phyloP scores from a whole-genome alignment of 2,329 filamentous ascomycete genomes.

The Fusarium multiceps region DNA sequence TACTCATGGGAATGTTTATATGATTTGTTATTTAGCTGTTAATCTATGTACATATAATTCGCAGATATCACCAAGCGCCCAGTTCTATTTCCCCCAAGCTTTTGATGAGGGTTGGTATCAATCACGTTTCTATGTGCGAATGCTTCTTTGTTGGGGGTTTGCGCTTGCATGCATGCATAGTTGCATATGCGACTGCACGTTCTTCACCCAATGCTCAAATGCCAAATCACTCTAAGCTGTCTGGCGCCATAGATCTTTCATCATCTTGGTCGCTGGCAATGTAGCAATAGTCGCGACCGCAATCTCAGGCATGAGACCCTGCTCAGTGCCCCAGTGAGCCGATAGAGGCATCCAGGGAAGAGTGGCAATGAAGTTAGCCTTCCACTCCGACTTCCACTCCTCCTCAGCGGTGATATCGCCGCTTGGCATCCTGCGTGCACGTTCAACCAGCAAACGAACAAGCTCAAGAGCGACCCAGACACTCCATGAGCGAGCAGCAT shows the following conservation, averaged over 20 bases:
- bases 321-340: conserved; percentile 81
- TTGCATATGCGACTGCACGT: background rate
- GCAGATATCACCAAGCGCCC: conserved; percentile 22
- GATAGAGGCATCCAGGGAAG: conserved; percentile 84
- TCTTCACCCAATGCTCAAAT: background rate
- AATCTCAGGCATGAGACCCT: conserved; percentile 63
- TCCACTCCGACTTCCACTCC: conserved; percentile 65
- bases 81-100: conserved; percentile 1
- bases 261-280: conserved; percentile 58
- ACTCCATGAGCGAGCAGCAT: conserved; percentile 85
- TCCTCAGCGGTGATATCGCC: conserved; percentile 49
- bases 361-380: conserved; percentile 75
- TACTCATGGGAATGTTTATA: background rate
- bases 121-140: conserved; percentile 21
- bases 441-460: conserved; percentile 67
- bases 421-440: conserved; percentile 53
- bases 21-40: conserved; percentile 8
- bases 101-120: conserved; percentile 19
- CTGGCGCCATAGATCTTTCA: conserved; percentile 59
- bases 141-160: background rate
- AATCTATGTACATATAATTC: conserved; percentile 8
- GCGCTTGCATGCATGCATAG: background rate
- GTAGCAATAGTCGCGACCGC: conserved; percentile 56
- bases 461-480: conserved; percentile 82
- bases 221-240: conserved; percentile 44